Conservation (phyloP, 106 monocot genomes). For the Acanthochlamys bracteata region DNA sequence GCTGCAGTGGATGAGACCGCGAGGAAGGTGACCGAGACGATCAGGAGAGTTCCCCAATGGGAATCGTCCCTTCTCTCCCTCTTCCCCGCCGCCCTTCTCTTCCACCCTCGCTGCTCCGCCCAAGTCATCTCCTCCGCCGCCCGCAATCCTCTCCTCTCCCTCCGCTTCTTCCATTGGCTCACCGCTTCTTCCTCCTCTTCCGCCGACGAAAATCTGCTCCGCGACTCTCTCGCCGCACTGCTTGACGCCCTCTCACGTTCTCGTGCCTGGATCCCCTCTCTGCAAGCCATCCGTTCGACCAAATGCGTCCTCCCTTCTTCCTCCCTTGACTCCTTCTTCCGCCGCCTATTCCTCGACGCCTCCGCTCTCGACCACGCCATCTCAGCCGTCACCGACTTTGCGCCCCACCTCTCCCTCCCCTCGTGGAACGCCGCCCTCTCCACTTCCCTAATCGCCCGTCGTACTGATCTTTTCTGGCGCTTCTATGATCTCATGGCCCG, state of each 20-base stretch:
- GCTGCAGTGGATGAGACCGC: constrained; percentile 5
- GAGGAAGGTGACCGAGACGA: constrained; percentile 9
- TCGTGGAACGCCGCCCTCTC: constrained; percentile 27
- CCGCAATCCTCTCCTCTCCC: constrained; percentile 23
- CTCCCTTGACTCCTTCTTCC: constrained; percentile 6
- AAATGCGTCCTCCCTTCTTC: constrained; percentile 8
- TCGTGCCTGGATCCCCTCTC: constrained; percentile 12
- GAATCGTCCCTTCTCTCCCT: constrained; percentile 27
- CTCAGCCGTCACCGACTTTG: not conserved
- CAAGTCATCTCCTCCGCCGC: constrained; percentile 20
- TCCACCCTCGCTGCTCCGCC: constrained; percentile 22
- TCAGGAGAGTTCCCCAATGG: constrained; percentile 29
- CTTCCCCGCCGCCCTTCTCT: constrained; percentile 19
- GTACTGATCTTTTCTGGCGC: constrained; percentile 34
- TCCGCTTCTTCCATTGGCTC: constrained; percentile 29
- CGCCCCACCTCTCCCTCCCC: constrained; percentile 12
- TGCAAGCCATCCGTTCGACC: constrained; percentile 18
- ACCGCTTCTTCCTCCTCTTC: constrained; percentile 3
- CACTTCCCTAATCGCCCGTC: constrained; percentile 14
- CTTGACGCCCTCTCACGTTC: constrained; percentile 6
- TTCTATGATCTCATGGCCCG: constrained; percentile 23
- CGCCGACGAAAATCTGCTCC: not conserved
- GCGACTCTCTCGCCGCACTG: constrained; percentile 1
- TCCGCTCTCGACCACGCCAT: not conserved
- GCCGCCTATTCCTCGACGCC: not conserved